Conservation (phyloP, 257 asterid genomes). For the Scutellaria galericulata region DNA sequence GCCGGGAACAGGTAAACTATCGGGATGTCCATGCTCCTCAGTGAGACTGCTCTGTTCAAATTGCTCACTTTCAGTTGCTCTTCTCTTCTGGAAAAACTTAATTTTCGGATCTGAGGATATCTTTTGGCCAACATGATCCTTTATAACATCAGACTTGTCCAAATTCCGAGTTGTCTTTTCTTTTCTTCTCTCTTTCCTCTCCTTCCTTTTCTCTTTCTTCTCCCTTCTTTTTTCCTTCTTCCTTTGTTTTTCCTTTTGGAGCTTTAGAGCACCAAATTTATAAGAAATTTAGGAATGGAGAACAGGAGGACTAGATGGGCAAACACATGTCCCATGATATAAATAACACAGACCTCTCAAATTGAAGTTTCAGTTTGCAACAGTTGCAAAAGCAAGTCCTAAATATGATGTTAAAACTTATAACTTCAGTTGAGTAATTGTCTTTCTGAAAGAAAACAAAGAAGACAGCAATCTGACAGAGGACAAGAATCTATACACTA, state of each 20-base stretch:
- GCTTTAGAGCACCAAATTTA: slow-evolving; percentile 84
- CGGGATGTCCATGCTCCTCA: slow-evolving; percentile 55
- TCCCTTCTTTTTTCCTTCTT: slow-evolving; percentile 39
- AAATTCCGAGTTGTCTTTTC: slow-evolving; percentile 30
- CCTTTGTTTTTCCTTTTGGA: slow-evolving; percentile 55
- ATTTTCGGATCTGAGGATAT: slow-evolving; percentile 27
- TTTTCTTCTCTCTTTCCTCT: slow-evolving; percentile 34
- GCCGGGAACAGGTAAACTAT: slow-evolving; percentile 45
- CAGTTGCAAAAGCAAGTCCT: not conserved
- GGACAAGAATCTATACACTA: not conserved
- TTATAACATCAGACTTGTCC: slow-evolving; percentile 28
- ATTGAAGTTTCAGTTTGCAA: slow-evolving; percentile 7
- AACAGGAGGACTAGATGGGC: slow-evolving; percentile 32
- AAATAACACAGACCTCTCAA: slow-evolving; percentile 33
- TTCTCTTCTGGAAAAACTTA: slow-evolving; percentile 24
- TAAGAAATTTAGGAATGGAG: no score
- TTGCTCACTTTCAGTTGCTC: slow-evolving; percentile 47
- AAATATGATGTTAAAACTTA: not conserved
- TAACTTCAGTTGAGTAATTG: not conserved
- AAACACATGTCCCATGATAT: slow-evolving; percentile 30
- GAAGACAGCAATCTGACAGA: not conserved
- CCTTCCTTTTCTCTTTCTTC: slow-evolving; percentile 35
- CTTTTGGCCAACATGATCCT: slow-evolving; percentile 12
- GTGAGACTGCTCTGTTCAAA: slow-evolving; percentile 67
- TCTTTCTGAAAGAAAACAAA: not conserved